A percentile compares a stretch with the other conserved stretches of the same genome.
phyloP scores from a whole-genome alignment of 2,329 filamentous ascomycete species.

The Verticillium nonalfalfae region DNA sequence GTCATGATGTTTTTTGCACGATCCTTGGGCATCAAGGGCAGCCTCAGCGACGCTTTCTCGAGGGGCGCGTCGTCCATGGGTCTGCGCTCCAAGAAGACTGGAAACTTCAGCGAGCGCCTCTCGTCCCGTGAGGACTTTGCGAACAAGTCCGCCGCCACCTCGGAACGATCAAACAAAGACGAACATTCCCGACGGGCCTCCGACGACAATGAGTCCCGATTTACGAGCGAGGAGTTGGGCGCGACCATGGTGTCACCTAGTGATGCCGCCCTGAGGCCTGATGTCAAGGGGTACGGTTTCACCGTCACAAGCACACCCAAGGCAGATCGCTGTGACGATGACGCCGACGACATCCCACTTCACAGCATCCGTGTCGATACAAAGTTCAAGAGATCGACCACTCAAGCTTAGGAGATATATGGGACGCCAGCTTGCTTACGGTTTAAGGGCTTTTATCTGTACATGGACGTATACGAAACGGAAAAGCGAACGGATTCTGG shows the following conservation, averaged over 20 bases:
- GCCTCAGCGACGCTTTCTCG: slow-evolving; percentile 23
- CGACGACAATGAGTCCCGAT: slow-evolving; percentile 21
- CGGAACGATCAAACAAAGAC: slow-evolving; percentile 8
- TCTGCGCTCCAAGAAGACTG: slow-evolving; percentile 16
- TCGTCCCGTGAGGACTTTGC: slow-evolving; percentile 5
- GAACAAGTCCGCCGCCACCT: slow-evolving; percentile 3
- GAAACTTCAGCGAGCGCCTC: slow-evolving; percentile 11
- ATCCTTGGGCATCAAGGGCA: slow-evolving; percentile 30
- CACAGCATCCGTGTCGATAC: slow-evolving; percentile 30
- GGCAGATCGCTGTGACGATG: slow-evolving; percentile 16
- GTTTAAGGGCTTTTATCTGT: not conserved
- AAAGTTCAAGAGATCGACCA: slow-evolving; percentile 22
- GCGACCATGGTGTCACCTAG: slow-evolving; percentile 1
- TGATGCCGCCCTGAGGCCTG: slow-evolving; percentile 21
- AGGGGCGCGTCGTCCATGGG: slow-evolving; percentile 11
- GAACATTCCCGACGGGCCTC: slow-evolving; percentile 23
- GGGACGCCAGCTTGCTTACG: not conserved
- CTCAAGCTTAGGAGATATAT: not conserved
- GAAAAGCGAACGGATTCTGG: not conserved
- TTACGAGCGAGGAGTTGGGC: slow-evolving; percentile 2
- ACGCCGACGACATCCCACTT: slow-evolving; percentile 29
- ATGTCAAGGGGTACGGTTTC: slow-evolving; percentile 22
- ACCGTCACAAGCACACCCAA: slow-evolving; percentile 22
- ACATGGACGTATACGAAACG: not conserved
- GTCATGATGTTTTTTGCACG: slow-evolving; percentile 30